Percentiles rank a stretch among this genome's conserved stretches.
Evolutionary conservation across 1,284 basidiomycete genomes (phyloP).

Genomic region (Tausonia pullulans): DNA sequence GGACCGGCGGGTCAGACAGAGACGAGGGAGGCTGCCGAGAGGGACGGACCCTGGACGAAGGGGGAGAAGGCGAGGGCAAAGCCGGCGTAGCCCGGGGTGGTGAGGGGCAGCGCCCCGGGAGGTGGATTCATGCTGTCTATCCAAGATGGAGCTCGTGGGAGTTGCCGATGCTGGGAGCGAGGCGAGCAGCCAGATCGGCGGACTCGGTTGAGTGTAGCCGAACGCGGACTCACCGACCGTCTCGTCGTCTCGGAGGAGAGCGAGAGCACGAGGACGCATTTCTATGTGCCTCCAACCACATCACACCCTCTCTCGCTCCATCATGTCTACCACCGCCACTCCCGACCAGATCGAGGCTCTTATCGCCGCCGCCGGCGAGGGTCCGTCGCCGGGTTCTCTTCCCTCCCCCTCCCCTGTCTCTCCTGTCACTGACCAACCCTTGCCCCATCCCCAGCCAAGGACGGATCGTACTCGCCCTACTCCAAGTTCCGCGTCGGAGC

Average conservation of each 20-base stretch:
- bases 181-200: too few relatives aligned
- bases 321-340: constrained; percentile 1
- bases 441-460: constrained; percentile 1
- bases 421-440: neutral
- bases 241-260: too few relatives aligned
- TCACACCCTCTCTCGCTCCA: neutral
- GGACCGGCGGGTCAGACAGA: neutral
- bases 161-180: too few relatives aligned
- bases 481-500: constrained; percentile 17
- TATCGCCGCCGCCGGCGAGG: constrained; percentile 10
- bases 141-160: too few relatives aligned
- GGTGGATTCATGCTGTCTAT: too few relatives aligned
- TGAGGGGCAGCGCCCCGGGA: neutral
- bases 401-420: neutral
- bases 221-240: too few relatives aligned
- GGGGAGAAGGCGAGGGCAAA: constrained; percentile 13
- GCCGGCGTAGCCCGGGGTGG: constrained; percentile 3
- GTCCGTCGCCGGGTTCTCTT: neutral
- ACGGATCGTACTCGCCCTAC: constrained; percentile 18
- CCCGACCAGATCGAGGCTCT: constrained; percentile 10
- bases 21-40: neutral
- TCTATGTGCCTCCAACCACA: too few relatives aligned
- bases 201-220: too few relatives aligned
- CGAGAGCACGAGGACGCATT: too few relatives aligned
- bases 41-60: neutral